Evolutionary conservation across 345 rosid species (phyloP), one percentile per base, ranked within the genome.

Genomic region (Barbarea vulgaris): DNA sequence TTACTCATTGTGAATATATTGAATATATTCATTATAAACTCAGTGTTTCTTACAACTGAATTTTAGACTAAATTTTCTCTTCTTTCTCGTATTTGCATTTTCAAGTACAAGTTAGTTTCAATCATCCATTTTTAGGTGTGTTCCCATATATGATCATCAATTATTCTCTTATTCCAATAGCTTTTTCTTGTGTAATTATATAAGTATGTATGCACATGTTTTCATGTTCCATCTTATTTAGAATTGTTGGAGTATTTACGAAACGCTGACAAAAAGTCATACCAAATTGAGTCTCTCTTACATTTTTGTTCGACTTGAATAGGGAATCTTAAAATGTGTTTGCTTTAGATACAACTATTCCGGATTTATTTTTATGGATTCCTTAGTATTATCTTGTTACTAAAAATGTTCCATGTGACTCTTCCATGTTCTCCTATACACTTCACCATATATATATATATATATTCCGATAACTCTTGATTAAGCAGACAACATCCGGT

Each of bases 391-490:
- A 17, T 54, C n/a, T 55, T 54, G 17, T n/a, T 56, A 55, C 64
- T 41, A 10, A 41, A 39, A 69, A 17, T 55, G 73, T 27, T 69
- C 41, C 73, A 70, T 57, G 65, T 53, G 69, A 53, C 70, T 63
- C 54, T 64, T 41, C 34, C 70, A 73, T 73, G 63, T 73, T 73
- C 70, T 63, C 31, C 7, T 27, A 39, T 18, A 19, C 9, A 19
- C 24, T 52, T 39, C 17, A 62, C 28, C 14, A 6, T 47, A 25
- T 52, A 51, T 41, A 62, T 37, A 34, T 33, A 9, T 24, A 30
- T 30, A 30, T 30, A 30, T 30, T 22, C 37, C 7, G 9, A 13
- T 62, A 5, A 39, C 7, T 72, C 17, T 30, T 73, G 24, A 63
- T 51, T 63, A 52, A 18, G 61, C 18, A 39, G 69, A 52, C 69